A percentile compares a stretch with the other conserved stretches of the same genome.
These are phyloP conservation scores for Pseudogymnoascus sp. DNA, from an alignment of 2,329 filamentous ascomycete genomes.

Conservation along the genomic window DNA sequence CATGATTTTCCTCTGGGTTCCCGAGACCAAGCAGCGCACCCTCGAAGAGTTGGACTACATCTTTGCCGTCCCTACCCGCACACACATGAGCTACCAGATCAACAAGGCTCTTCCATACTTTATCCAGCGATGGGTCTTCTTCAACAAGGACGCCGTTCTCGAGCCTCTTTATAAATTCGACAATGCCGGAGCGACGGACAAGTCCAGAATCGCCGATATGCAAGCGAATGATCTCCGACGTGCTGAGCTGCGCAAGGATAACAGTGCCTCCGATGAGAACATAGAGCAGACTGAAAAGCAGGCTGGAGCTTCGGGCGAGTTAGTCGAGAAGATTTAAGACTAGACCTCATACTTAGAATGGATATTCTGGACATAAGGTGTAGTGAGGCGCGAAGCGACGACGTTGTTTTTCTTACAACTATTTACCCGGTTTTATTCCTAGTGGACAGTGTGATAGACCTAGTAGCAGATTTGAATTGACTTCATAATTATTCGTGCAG, in stretches of 20 bases:
- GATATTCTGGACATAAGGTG: neutral
- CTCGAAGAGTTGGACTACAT: conserved; percentile 30
- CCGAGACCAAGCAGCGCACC: conserved; percentile 28
- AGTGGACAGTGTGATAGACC: neutral
- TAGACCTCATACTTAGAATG: conserved; percentile 12
- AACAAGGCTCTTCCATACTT: conserved; percentile 23
- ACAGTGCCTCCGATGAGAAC: conserved; percentile 4
- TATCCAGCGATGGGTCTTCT: conserved; percentile 18
- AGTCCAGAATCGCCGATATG: conserved; percentile 7
- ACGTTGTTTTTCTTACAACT: neutral
- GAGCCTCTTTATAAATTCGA: conserved; percentile 47
- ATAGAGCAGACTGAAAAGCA: neutral
- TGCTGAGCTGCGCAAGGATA: conserved; percentile 4
- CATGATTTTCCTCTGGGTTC: conserved; percentile 43
- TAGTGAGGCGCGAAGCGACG: neutral
- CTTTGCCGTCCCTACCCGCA: conserved; percentile 32
- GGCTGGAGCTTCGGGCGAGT: neutral
- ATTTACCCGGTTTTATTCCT: neutral
- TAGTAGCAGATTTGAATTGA: neutral
- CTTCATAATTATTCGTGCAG: neutral
- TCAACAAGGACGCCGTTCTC: conserved; percentile 35
- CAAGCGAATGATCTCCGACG: conserved; percentile 7
- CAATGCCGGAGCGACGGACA: neutral
- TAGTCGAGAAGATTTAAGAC: conserved; percentile 8
- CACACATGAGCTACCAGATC: conserved; percentile 26